Evolutionary conservation across 129 eudicot species (phyloP), one percentile per base, ranked within the genome.

Genomic region (Artemisia annua): DNA sequence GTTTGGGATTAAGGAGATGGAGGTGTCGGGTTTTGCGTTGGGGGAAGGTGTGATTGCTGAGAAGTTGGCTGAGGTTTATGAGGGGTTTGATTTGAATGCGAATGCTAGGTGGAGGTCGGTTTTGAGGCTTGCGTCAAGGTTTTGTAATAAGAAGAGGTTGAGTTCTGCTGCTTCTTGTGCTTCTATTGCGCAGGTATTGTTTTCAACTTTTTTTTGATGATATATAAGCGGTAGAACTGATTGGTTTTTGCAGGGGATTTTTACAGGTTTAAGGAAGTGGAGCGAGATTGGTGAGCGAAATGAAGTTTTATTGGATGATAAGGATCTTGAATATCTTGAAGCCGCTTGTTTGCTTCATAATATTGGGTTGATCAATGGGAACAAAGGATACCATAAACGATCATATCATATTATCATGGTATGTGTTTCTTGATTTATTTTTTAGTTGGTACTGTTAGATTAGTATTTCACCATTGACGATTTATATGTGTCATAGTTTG

Each of bases 261-360:
- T 87, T 72, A 89, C 79, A 82, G 91, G 91, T 55, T 79, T 92
- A 75, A 82, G 79, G 78, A 83, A 83, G 28, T 79, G 78, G 85
- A 78, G 70, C 43, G 91, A 80, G 69, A 63, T 71, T 70, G 79
- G 18, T 75, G 73, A 69, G 20, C 60, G 32, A 48, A 73, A 63
- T 35, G 48, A 69, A 72, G 60, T 63, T 20, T 67, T 68, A 60
- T 80, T 92, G 76, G 75, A 87, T 70, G 86, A 85, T 22, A 85
- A 77, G 79, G 89, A 92, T 82, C 88, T 92, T 81, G 96, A 92
- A 63, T 92, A 83, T 84, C 89, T 92, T 66, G 94, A 89, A 83
- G 96, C 97, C 82, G 97, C 97, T 77, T 81, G 94, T 83, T 83
- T 92, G 87, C 96, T 92, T 80, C 94, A 92, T 70, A 87, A 84